These are phyloP conservation scores for Podaxis sp. DNA, from an alignment of 768 basidiomycete genomes.

Conservation along the genomic window DNA sequence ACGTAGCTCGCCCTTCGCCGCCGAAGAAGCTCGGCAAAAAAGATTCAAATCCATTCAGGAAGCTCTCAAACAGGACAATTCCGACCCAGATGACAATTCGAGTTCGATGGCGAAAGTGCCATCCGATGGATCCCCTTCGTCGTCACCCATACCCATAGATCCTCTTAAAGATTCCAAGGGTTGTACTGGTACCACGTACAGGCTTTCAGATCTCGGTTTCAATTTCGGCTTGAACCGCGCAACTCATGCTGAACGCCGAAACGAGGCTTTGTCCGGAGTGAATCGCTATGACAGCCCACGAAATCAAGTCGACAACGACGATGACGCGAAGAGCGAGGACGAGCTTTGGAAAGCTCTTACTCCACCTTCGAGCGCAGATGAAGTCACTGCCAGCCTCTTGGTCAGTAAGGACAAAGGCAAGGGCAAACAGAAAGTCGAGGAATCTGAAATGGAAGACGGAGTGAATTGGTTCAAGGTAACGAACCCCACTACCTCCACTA, in stretches of 20 bases:
- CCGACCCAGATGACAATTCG: no score
- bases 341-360: not conserved
- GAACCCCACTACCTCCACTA: no score
- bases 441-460: not conserved
- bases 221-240: not conserved
- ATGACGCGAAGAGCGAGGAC: not conserved
- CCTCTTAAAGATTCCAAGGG: not conserved
- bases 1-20: not conserved
- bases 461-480: not conserved
- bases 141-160: not conserved
- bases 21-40: not conserved
- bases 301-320: not conserved
- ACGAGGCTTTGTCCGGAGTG: not conserved
- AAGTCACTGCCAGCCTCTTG: not conserved
- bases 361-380: not conserved
- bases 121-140: not conserved
- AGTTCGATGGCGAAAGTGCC: no score
- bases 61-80: not conserved
- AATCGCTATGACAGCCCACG: not conserved
- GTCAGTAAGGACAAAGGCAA: not conserved
- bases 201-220: not conserved
- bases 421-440: not conserved
- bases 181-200: not conserved
- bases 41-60: conserved; percentile 2
- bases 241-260: not conserved